Evolutionary conservation across 148 eudicot genomes (phyloP).

Genomic region (Rhododendron kiyosumense): DNA sequence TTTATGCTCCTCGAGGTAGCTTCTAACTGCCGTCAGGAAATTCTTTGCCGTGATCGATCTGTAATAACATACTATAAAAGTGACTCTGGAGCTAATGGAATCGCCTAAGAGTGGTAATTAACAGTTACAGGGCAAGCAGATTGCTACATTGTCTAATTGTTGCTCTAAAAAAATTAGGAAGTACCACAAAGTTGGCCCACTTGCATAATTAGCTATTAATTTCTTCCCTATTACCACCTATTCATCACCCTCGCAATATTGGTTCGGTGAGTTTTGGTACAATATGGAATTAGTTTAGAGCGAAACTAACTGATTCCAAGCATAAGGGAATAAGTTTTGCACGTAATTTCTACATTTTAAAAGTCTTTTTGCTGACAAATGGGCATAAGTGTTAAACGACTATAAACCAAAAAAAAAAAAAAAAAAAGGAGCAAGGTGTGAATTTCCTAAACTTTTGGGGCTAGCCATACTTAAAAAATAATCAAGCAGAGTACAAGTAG

Average conservation of each 20-base stretch:
- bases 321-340: background rate
- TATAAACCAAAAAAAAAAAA: background rate
- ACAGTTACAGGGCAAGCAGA: background rate
- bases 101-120: background rate
- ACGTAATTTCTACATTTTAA: background rate
- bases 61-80: slow-evolving; percentile 15
- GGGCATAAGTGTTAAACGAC: background rate
- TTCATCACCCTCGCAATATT: background rate
- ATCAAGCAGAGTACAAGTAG: background rate
- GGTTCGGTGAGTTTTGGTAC: background rate
- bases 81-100: background rate
- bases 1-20: slow-evolving; percentile 52
- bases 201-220: background rate
- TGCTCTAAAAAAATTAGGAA: background rate
- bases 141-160: background rate
- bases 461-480: background rate
- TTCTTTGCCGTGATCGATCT: slow-evolving; percentile 91
- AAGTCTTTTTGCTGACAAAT: background rate
- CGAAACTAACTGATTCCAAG: background rate
- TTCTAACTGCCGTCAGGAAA: slow-evolving; percentile 70
- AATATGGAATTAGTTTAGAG: background rate
- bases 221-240: background rate
- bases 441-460: background rate
- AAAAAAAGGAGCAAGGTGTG: background rate
- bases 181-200: background rate